Evolutionary conservation across 1,139 yeast species (phyloP), one percentile per base, ranked within the genome.

Genomic region (Scheffersomyces stambukii): DNA sequence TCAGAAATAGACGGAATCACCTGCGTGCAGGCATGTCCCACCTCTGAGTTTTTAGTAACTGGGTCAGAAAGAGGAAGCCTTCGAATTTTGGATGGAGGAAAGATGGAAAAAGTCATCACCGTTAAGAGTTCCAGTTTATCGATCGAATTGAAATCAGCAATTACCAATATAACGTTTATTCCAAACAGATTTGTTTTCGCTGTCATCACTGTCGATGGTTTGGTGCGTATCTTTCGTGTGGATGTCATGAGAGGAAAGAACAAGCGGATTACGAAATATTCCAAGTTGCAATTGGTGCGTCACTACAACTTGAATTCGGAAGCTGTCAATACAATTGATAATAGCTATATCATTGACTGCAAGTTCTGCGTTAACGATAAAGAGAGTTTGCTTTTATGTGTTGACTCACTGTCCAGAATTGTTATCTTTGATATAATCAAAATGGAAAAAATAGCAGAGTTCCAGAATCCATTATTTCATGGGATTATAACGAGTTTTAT

Each of bases 21-120:
- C 15, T 60, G 80, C 24, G 54, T 88, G 7, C 71, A 68, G 3
- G 71, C 74, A 0, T 62, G 78, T 9, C 81, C 86, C 0, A 77
- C 81, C 24, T 70, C 76, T 13, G 73, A 73, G 22, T 82, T 75
- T 43, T 80, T 91, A 41, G 61, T 86, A 2, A 80, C 93, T 1
- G 95, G 89, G 3, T 83, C 93, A 4, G 81, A 77, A 25, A 68
- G 71, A 27, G 96, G 97, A 0, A 45, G 59, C 3, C 46, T 91
- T 25, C 80, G 76, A 39, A 55, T 91, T 0, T 91, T 97, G 97
- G 95, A 86, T 45, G 57, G 79, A 1, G 50, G 60, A 9, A 73
- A 78, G 34, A 57, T 89, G 24, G 88, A 80, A 33, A 73, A 71
- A 37, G 81, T 79, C 30, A 77, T 79, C 2, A 67, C 78, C 3